A percentile compares a stretch with the other conserved stretches of the same genome.
phyloP scores from a whole-genome alignment of 768 basidiomycete species.

The Suillus decipiens region DNA sequence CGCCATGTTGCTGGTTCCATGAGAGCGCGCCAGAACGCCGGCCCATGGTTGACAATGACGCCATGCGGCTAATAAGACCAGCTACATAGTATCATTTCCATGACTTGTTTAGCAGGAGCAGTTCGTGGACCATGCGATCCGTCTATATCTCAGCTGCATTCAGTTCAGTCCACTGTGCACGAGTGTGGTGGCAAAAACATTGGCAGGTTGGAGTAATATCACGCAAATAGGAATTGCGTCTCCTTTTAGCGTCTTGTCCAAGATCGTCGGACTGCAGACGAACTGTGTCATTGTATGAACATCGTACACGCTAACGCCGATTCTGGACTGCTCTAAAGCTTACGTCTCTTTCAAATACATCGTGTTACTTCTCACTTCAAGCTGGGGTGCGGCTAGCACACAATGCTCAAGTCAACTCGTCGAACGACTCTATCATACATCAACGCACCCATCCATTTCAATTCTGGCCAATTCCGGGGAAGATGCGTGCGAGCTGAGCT shows the following conservation, averaged over 20 bases:
- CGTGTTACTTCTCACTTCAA: neutral
- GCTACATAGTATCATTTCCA: neutral
- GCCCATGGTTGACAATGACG: neutral
- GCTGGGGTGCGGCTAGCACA: neutral
- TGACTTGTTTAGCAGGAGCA: neutral
- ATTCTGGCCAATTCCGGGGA: conserved; percentile 61
- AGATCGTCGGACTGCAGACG: neutral
- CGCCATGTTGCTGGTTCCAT: conserved; percentile 4
- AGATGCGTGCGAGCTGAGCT: conserved; percentile 54
- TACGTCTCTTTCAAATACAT: neutral
- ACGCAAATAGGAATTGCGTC: neutral
- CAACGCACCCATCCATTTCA: conserved; percentile 52
- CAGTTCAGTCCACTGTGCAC: neutral
- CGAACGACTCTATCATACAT: conserved; percentile 31
- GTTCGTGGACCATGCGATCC: neutral
- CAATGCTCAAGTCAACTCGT: conserved; percentile 15
- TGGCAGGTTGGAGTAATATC: neutral
- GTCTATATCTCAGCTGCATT: neutral
- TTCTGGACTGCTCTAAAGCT: neutral
- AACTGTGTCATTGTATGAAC: neutral
- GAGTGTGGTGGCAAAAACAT: too few relatives aligned
- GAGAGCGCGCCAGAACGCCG: conserved; percentile 1
- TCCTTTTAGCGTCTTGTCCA: neutral
- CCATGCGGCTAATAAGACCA: neutral
- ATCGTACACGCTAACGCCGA: neutral